A percentile compares a stretch with the other conserved stretches of the same genome.
Conservation (phyloP, 306 rosid species). For the Elaeagnus macrophylla region DNA sequence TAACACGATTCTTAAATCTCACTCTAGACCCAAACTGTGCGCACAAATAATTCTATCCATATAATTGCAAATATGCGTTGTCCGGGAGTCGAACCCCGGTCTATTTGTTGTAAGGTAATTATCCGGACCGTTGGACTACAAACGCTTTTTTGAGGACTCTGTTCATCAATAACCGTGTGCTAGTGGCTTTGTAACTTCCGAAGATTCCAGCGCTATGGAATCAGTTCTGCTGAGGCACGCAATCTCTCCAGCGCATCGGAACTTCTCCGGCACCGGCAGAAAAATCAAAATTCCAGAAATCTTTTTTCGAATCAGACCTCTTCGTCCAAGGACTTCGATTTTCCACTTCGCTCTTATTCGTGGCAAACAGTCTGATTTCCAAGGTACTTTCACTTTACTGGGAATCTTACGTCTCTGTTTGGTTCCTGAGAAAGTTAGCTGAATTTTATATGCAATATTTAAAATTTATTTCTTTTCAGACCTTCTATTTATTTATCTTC, state of each 20-base stretch:
- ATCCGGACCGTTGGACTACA: constrained; percentile 90
- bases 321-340: constrained; percentile 15
- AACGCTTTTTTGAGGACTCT: constrained; percentile 25
- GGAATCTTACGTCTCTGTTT: neutral
- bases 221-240: constrained; percentile 27
- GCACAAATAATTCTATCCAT: too few species aligned
- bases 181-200: neutral
- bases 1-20: too few species aligned
- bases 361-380: constrained; percentile 40
- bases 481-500: too few species aligned
- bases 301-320: constrained; percentile 5
- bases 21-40: too few species aligned
- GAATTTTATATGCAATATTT: neutral
- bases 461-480: too few species aligned
- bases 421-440: constrained; percentile 1
- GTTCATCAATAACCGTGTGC: neutral
- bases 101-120: constrained; percentile 93
- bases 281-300: neutral
- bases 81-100: constrained; percentile 98
- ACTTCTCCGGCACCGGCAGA: constrained; percentile 11
- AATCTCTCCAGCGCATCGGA: constrained; percentile 21
- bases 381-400: constrained; percentile 25
- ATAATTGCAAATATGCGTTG: too few species aligned
- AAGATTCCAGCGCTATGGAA: constrained; percentile 53
- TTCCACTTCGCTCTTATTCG: constrained; percentile 18